Evolutionary conservation across 202 grass and related monocot species (phyloP), one percentile per base, ranked within the genome.

Genomic region (Zoysia matrella): DNA sequence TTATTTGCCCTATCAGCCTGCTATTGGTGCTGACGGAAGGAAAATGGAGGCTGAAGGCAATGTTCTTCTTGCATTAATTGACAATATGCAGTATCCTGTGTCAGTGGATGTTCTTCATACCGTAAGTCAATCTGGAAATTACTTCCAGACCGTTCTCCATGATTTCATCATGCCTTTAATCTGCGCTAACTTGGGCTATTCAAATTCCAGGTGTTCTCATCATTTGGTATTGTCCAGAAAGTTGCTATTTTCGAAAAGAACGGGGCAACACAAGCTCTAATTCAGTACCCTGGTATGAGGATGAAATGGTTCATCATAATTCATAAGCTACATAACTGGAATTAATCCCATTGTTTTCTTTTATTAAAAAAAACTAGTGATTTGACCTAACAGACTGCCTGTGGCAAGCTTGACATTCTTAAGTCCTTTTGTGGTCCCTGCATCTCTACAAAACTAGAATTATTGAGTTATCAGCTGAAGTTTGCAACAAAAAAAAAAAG

Each of bases 191-290:
- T 69, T 9, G 62, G 16, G 56, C 62, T 52, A 60, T 82, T 69
- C 67, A 84, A 82, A 62, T 79, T 83, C 72, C 61, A 95, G 92
- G 92, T 92, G 57, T 95, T 91, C 71, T 92, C 87, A 52, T 72
- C 92, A 83, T 92, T 92, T 83, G 92, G 92, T 30, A 83, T 73
- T 22, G 88, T 95, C 22, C 90, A 89, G 71, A 90, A 95, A 92
- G 89, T 96, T 79, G 90, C 90, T 65, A 93, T 96, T 69, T 96
- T 96, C 82, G 86, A 90, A 74, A 96, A 93, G 71, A 96, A 93
- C 44, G 93, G 93, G 63, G 88, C 70, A 80, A 93, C 83, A 47
- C 90, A 96, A 85, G 90, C 90, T 82, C 87, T 96, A 54, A 89
- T 96, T 83, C 93, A 93, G 73, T 95, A 92, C 81, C 88, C 88